Base-by-base conservation (phyloP, 2,329 filamentous ascomycete genomes). In the Iodosphaeria phyllophila region DNA sequence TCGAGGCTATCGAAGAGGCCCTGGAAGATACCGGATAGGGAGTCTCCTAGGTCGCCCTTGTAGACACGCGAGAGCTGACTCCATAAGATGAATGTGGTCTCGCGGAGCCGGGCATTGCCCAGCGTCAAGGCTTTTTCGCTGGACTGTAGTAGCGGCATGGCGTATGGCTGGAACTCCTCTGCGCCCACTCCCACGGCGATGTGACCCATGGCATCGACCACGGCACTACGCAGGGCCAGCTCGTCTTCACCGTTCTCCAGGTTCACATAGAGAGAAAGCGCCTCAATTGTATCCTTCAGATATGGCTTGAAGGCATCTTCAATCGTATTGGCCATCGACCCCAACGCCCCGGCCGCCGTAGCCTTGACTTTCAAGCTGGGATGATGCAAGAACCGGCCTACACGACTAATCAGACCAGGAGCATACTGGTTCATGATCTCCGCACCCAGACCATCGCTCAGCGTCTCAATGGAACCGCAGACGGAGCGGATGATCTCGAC, bases 41-140 rank as follows among this genome's bases (percentile, higher is more conserved):
- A 89, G 30, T 77, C 72, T 28, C 70, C 67, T 33, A 91, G 86
- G 27, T 83, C 63, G 42, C 80, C 76, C 40, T 76, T 74, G 51
- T 95, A 95, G 7, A 95, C 82, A 57, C 91, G 91, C 33, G 86
- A 77, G 45, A 98, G 72, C 20, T 79, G 82, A 35, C 80, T 83
- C 86, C 89, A 98, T 27, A 98, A 64, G 33, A 95, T 91, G 55
- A 92, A 98, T 47, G 82, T 92, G 32, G 83, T 93, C 59, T 98
- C 89, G 50, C 83, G 79, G 25, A 95, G 70, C 29, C 84, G 70
- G 20, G 84, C 78, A 54, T 93, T 84, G 39, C 82, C 84, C 3
- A 98, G 71, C 38, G 76, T 62, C 3, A 95, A 64, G 28, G 78
- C 84, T 51, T 93, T 84, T 52, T 93, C 84, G 36, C 80, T 92